Base-by-base conservation (phyloP, 345 rosid genomes). In the Raphanus sativus region DNA sequence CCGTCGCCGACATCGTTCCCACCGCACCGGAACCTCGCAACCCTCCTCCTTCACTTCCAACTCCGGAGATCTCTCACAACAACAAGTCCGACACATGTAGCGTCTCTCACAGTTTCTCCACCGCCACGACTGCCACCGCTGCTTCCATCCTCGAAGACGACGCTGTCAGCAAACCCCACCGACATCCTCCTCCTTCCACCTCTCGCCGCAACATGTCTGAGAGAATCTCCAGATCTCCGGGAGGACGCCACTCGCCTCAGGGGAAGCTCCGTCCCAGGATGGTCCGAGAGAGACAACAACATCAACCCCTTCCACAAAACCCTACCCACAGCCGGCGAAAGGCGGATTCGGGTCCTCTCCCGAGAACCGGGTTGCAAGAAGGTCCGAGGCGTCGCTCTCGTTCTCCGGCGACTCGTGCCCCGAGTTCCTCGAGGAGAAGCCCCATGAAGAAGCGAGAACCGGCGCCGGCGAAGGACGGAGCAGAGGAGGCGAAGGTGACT, bases 121-220 rank as follows among this genome's bases (percentile, higher is more conserved):
- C 86, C 1, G 77, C 93, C 3, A 82, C 88, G 3, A 81, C 90
- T 4, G 82, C 93, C 0, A 82, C 88, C 0, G 75, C 89, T 28
- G 78, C 87, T 3, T 76, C 84, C 8, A 75, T 86, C 28, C 75
- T 80, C 62, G 94, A 88, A 17, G 91, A 87, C 73, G 91, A 89
- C 65, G 94, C 86, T 1, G 84, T 75, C 11, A 86, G 94, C 84
- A 83, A 81, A 62, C 77, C 80, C 9, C 45, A 50, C 65, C 71
- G 74, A 16, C 77, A 81, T 55, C 66, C 73, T 61, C 81, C 77
- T 62, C 70, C 86, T 75, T 67, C 86, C 0, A 71, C 79, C 33
- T 87, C 84, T 76, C 80, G 76, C 30, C 88, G 82, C 38, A 78
- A 81, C 67, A 86, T 86, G 67, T 74, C 82, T 9, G 77, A 77